Percentiles rank a stretch among this genome's conserved stretches.
These are phyloP conservation scores for Pogostemon cablin DNA, from an alignment of 257 asterid species.

Conservation along the genomic window DNA sequence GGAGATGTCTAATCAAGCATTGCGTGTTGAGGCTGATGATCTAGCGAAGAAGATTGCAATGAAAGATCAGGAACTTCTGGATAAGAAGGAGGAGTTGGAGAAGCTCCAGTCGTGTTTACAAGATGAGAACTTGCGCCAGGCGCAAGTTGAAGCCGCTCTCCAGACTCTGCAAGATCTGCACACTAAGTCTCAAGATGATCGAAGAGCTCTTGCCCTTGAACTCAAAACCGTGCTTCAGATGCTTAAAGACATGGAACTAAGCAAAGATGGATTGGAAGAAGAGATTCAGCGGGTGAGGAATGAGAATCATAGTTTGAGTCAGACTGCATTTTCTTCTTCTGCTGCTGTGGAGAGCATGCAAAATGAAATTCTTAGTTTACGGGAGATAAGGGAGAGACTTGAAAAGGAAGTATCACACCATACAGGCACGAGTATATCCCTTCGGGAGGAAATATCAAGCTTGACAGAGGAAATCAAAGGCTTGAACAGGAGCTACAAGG, in stretches of 20 bases:
- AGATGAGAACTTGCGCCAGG: constrained; percentile 54
- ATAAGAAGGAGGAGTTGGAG: constrained; percentile 77
- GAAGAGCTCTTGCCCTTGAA: constrained; percentile 61
- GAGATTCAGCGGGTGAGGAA: constrained; percentile 58
- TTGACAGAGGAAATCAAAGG: constrained; percentile 74
- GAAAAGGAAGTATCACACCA: constrained; percentile 73
- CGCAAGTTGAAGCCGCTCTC: constrained; percentile 68
- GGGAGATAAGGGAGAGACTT: constrained; percentile 70
- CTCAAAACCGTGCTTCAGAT: constrained; percentile 58
- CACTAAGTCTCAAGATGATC: constrained; percentile 72
- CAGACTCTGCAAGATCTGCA: constrained; percentile 56
- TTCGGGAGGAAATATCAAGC: constrained; percentile 59
- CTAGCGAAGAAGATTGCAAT: constrained; percentile 60
- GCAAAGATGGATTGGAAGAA: constrained; percentile 63
- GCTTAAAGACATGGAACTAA: constrained; percentile 60
- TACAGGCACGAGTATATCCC: constrained; percentile 47
- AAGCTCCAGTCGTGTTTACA: constrained; percentile 59
- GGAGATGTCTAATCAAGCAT: constrained; percentile 66
- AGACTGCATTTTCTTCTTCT: constrained; percentile 52
- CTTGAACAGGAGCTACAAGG: constrained; percentile 56
- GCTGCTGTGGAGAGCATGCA: constrained; percentile 63
- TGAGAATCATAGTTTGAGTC: constrained; percentile 58
- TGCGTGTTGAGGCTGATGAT: constrained; percentile 69
- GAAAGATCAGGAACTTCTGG: constrained; percentile 75
- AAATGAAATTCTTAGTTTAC: constrained; percentile 61